phyloP scores from a whole-genome alignment of 495 filamentous ascomycete species.

The Hyaloscypha variabilis region DNA sequence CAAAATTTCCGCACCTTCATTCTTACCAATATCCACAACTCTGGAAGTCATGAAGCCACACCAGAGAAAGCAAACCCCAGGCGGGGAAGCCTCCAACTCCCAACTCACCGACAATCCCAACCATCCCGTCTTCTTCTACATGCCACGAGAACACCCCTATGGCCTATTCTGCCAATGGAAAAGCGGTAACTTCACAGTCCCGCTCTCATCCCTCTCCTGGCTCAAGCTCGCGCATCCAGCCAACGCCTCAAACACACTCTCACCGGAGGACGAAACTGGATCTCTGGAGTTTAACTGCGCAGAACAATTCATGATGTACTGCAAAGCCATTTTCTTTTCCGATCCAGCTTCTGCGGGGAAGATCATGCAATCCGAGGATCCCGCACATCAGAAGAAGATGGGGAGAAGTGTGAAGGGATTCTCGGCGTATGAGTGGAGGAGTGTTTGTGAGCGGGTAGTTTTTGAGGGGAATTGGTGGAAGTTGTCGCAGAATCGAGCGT shows the following conservation, averaged over 20 bases:
- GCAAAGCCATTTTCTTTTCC: conserved; percentile 33
- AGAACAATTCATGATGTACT: conserved; percentile 42
- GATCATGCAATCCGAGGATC: conserved; percentile 24
- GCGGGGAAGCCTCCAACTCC: no score
- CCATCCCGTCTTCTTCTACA: conserved; percentile 3
- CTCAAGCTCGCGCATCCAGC: no score
- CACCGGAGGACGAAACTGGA: conserved; percentile 14
- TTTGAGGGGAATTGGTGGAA: neutral
- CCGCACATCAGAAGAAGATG: conserved; percentile 32
- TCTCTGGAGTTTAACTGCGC: conserved; percentile 31
- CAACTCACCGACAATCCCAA: neutral
- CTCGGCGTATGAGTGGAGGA: neutral
- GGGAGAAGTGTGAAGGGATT: neutral
- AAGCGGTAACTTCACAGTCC: neutral
- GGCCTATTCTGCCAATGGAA: conserved; percentile 3
- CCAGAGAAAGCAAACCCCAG: no score
- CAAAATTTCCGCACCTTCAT: no score
- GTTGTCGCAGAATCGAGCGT: neutral
- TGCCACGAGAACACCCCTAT: neutral
- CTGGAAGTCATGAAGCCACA: no score
- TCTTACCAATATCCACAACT: no score
- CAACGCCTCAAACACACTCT: neutral
- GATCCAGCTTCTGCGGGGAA: conserved; percentile 22
- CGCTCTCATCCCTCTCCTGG: no score
- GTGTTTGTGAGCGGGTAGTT: neutral